phyloP scores from a whole-genome alignment of 768 basidiomycete species.

The Leccinum barrowsii region DNA sequence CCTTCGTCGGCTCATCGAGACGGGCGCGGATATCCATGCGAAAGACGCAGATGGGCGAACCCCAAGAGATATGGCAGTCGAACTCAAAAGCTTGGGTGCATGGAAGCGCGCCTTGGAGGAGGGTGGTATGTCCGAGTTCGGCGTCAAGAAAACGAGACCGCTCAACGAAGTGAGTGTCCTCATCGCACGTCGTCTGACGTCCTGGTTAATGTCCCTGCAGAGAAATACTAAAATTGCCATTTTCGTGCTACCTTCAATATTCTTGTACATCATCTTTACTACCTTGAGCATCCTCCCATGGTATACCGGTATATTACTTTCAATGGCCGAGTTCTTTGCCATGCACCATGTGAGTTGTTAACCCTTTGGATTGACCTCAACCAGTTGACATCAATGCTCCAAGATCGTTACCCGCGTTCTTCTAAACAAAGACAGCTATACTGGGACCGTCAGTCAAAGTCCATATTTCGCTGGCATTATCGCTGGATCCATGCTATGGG shows the following conservation, averaged over 20 bases:
- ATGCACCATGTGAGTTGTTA: slow-evolving; percentile 85
- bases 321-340: slow-evolving; percentile 82
- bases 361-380: not conserved
- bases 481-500: slow-evolving; percentile 80
- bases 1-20: slow-evolving; percentile 81
- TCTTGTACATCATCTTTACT: slow-evolving; percentile 80
- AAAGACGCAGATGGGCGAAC: slow-evolving; percentile 86
- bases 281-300: slow-evolving; percentile 82
- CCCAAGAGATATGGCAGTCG: slow-evolving; percentile 90
- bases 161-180: slow-evolving; percentile 63
- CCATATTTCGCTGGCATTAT: slow-evolving; percentile 96
- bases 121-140: slow-evolving; percentile 77
- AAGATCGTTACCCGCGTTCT: slow-evolving; percentile 84
- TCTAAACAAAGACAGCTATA: slow-evolving; percentile 76
- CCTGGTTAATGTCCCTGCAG: slow-evolving; percentile 33
- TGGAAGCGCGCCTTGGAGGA: slow-evolving; percentile 90
- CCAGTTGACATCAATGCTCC: slow-evolving; percentile 8
- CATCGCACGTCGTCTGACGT: not conserved
- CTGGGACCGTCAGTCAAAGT: slow-evolving; percentile 78
- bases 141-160: slow-evolving; percentile 59
- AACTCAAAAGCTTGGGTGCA: slow-evolving; percentile 86
- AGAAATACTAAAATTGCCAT: slow-evolving; percentile 80
- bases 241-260: slow-evolving; percentile 72
- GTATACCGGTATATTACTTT: slow-evolving; percentile 84
- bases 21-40: slow-evolving; percentile 76